Percentiles rank a stretch among this genome's conserved stretches.
phyloP scores from a whole-genome alignment of 2,329 filamentous ascomycete genomes.

The Exophiala calicioides region DNA sequence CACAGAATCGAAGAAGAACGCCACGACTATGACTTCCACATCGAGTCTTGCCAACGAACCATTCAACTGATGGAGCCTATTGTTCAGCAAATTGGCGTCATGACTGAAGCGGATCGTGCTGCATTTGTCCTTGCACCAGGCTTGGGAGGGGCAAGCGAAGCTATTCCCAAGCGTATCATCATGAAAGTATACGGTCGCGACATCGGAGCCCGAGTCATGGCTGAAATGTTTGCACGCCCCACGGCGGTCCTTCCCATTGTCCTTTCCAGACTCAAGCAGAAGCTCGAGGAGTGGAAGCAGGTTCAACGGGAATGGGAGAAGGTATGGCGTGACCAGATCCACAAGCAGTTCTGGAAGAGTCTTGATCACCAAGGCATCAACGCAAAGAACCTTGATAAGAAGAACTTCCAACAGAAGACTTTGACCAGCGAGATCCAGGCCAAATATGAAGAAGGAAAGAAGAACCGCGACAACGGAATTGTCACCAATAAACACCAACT shows the following conservation, averaged over 20 bases:
- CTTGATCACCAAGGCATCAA: slow-evolving; percentile 95
- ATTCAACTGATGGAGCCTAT: slow-evolving; percentile 95
- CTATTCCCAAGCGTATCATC: slow-evolving; percentile 93
- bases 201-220: slow-evolving; percentile 79
- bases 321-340: slow-evolving; percentile 94
- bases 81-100: slow-evolving; percentile 81
- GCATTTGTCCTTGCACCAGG: slow-evolving; percentile 78
- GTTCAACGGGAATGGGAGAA: slow-evolving; percentile 98
- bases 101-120: slow-evolving; percentile 71
- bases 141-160: slow-evolving; percentile 88
- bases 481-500: slow-evolving; percentile 71
- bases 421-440: slow-evolving; percentile 88
- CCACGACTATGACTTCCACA: slow-evolving; percentile 98
- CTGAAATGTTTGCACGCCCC: slow-evolving; percentile 80
- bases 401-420: slow-evolving; percentile 84
- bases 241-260: slow-evolving; percentile 87
- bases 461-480: slow-evolving; percentile 63
- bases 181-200: slow-evolving; percentile 95
- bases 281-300: slow-evolving; percentile 96
- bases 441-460: slow-evolving; percentile 86
- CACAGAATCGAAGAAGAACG: slow-evolving; percentile 97
- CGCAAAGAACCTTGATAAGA: slow-evolving; percentile 86
- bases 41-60: slow-evolving; percentile 90
- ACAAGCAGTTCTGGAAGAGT: slow-evolving; percentile 92
- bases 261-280: slow-evolving; percentile 86